Conservation (phyloP, 2,329 filamentous ascomycete genomes). For the Fusarium sp. region DNA sequence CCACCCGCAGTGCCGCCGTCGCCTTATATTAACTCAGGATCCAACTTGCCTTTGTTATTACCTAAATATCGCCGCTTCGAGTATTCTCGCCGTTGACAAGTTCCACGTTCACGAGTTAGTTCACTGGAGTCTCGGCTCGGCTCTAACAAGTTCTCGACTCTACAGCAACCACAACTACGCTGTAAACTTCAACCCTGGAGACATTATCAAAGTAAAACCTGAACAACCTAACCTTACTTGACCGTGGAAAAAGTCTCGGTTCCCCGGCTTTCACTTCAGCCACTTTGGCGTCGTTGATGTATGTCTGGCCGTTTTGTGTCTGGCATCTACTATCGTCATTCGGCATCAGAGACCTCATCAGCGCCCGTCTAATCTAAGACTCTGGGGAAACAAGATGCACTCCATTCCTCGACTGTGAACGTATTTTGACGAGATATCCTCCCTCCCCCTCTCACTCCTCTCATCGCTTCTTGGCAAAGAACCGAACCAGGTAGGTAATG, state of each 20-base stretch:
- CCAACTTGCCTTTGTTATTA: constrained; percentile 20
- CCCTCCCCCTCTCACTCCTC: constrained; percentile 11
- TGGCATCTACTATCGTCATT: constrained; percentile 38
- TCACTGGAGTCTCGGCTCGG: constrained; percentile 23
- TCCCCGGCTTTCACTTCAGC: constrained; percentile 24
- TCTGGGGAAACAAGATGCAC: constrained; percentile 42
- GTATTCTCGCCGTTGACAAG: constrained; percentile 25
- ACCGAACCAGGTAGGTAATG: constrained; percentile 11
- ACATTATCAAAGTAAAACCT: constrained; percentile 19
- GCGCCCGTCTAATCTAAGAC: constrained; percentile 38
- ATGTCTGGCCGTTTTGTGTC: constrained; percentile 29
- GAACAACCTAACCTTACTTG: constrained; percentile 1
- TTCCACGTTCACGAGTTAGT: constrained; percentile 11
- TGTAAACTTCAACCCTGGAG: not conserved
- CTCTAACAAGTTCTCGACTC: constrained; percentile 12
- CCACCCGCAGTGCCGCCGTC: constrained; percentile 38
- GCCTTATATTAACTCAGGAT: constrained; percentile 10
- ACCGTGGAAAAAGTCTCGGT: constrained; percentile 22
- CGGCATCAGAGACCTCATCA: constrained; percentile 32
- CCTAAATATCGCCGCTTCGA: constrained; percentile 42
- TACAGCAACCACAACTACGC: constrained; percentile 5
- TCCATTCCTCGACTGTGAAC: constrained; percentile 28
- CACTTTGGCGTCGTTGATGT: constrained; percentile 17
- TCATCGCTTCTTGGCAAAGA: not conserved
- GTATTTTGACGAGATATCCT: not conserved